Evolutionary conservation across 139 green algal genomes (phyloP).

Genomic region (Spirogloea muscicola): DNA sequence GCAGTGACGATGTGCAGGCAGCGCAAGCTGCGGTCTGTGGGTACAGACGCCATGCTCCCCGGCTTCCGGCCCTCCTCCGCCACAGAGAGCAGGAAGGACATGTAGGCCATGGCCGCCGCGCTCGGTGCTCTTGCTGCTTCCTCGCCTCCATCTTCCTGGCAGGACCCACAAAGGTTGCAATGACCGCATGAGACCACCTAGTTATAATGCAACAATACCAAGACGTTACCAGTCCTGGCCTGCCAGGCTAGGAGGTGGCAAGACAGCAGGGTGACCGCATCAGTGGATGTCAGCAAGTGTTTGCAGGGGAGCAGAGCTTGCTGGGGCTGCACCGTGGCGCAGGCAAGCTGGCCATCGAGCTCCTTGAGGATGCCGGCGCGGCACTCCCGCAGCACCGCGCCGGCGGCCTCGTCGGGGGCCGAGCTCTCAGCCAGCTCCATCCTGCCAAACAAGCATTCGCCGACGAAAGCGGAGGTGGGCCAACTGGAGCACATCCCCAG

Average conservation of each 20-base stretch:
- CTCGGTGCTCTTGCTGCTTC: neutral
- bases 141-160: neutral
- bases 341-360: too few species aligned
- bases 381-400: too few species aligned
- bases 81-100: conserved; percentile 4
- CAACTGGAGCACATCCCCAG: too few species aligned
- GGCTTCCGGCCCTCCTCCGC: neutral
- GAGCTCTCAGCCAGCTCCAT: too few species aligned
- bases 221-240: neutral
- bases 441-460: too few species aligned
- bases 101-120: conserved; percentile 8
- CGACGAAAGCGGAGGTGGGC: too few species aligned
- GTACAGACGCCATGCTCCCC: neutral
- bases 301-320: too few species aligned
- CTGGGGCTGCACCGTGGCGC: too few species aligned
- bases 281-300: too few species aligned
- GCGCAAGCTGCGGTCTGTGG: neutral
- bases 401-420: too few species aligned
- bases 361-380: too few species aligned
- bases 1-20: neutral
- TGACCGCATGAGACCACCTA: neutral
- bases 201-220: neutral
- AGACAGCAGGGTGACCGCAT: neutral
- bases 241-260: neutral
- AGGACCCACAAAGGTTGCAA: neutral